Evolutionary conservation across 225 moss, liverwort and hornwort species (phyloP), one percentile per base, ranked within the genome.

Genomic region (Sphagnum contortum): DNA sequence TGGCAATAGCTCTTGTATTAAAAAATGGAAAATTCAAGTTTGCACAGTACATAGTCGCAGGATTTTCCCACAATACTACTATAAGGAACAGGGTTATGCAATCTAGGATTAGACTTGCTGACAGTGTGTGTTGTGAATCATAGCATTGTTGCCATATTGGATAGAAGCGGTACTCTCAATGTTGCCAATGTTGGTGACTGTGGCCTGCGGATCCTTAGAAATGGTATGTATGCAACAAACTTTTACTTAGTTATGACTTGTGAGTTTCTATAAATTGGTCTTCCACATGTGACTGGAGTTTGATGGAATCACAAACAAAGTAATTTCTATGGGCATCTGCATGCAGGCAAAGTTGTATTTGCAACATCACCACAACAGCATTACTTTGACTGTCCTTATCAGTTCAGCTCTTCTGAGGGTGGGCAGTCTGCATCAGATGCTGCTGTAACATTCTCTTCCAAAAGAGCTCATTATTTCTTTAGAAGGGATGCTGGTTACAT

Each of bases 351-450:
- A 57, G 56, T 93, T 12, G 86, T 93, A 56, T 89, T 81, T 72
- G 96, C 87, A 49, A 91, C 93, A 53, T 66, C 74, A 61, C 96
- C 96, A 67, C 96, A 93, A 67, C 96, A 98, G 62, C 96, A 98
- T 72, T 93, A 82, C 68, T 98, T 98, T 68, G 96, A 98, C 77
- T 98, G 96, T 70, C 96, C 96, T 11, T 98, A 83, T 76, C 96
- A 98, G 64, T 93, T 98, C 60, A 98, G 96, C 76, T 92, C 90
- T n/a, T 92, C 90, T 59, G 55, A 29, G 57, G 56, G 82, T 66
- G 96, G 90, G n/a, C 89, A 98, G 61, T 89, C 92, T 67, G 91
- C 93, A 68, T 78, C 83, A 66, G 96, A 98, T 79, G 96, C 96
- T 50, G 73, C 77, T 67, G 92, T 94, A 84, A 64, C 29, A 14